Evolutionary conservation across 73 alveolate genomes (phyloP).

Genomic region (Stentor roeselii): DNA sequence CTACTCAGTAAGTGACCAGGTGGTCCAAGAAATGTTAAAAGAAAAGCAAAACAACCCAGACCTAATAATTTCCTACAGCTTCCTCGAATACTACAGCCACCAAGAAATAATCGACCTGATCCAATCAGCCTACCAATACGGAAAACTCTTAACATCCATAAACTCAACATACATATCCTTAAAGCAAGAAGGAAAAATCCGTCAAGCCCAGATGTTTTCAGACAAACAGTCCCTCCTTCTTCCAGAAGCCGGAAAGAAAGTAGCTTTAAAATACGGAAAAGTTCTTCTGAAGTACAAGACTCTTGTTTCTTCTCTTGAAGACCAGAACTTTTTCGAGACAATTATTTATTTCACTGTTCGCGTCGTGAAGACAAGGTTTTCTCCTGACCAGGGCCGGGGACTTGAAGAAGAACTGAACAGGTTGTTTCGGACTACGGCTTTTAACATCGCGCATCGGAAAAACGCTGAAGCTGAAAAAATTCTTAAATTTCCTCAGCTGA

Average conservation of each 20-base stretch:
- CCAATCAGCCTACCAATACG: slow-evolving; percentile 53
- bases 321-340: slow-evolving; percentile 51
- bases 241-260: background rate
- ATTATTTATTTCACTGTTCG: slow-evolving; percentile 58
- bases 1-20: slow-evolving; percentile 16
- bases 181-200: background rate
- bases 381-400: slow-evolving; percentile 44
- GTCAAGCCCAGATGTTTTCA: background rate
- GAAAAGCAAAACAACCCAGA: slow-evolving; percentile 67
- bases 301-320: background rate
- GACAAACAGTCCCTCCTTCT: background rate
- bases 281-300: background rate
- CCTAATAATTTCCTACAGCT: slow-evolving; percentile 51
- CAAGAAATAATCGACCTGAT: slow-evolving; percentile 36
- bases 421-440: slow-evolving; percentile 61
- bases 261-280: background rate
- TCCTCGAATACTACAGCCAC: slow-evolving; percentile 36
- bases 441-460: slow-evolving; percentile 52
- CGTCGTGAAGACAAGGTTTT: slow-evolving; percentile 58
- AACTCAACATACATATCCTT: slow-evolving; percentile 6
- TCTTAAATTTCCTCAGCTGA: slow-evolving; percentile 49
- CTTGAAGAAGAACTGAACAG: slow-evolving; percentile 61
- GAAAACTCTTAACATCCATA: slow-evolving; percentile 53
- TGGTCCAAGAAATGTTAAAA: slow-evolving; percentile 50
- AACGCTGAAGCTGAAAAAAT: slow-evolving; percentile 45